Base-by-base conservation (phyloP, 768 basidiomycete species). In the Pluteus cervinus region DNA sequence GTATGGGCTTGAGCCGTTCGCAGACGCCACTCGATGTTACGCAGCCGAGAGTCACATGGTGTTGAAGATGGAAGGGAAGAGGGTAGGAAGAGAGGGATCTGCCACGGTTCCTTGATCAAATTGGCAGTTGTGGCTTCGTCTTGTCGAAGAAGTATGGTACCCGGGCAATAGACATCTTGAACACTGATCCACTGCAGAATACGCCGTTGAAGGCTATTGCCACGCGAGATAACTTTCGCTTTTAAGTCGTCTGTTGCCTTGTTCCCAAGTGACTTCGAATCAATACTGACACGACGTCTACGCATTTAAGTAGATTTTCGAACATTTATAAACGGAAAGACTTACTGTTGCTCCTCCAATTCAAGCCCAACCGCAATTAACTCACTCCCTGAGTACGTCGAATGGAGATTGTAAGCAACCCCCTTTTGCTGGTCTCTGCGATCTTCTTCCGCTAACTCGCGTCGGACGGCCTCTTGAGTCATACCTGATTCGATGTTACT, bases 271-370 rank as follows among this genome's bases (percentile, higher is more conserved):
- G 37, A 14, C 18, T 31, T 29, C n/a, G 36, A 33, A 28, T 52
- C 48, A 9, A 41, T 3, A 1, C 26, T 37, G 17, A 54, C 43
- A 14, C 41, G 39, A 15, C 42, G 43, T 39, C 54, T 56, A 28
- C n/a, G n/a, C n/a, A n/a, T n/a, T n/a, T n/a, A n/a, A n/a, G n/a
- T 18, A 18, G 12, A n/a, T 29, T 17, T 20, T 7, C 22, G 24
- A 31, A 4, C 24, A 5, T 28, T 9, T 5, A 26, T n/a, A 29
- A 26, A 12, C 20, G 7, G 35, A 15, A 40, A 10, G 11, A 54
- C 58, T 21, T 34, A 63, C 61, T 64, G 60, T 24, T 42, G 45
- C 10, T 57, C 56, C 38, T 67, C 60, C 5, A 66, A 20, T 21
- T 64, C 56, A 1, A 65, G 32, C 5, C 56, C 62, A 14, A 44